Percentiles rank a stretch among this genome's conserved stretches.
phyloP scores from a whole-genome alignment of 2,329 filamentous ascomycete species.

The Colletotrichum sp. region DNA sequence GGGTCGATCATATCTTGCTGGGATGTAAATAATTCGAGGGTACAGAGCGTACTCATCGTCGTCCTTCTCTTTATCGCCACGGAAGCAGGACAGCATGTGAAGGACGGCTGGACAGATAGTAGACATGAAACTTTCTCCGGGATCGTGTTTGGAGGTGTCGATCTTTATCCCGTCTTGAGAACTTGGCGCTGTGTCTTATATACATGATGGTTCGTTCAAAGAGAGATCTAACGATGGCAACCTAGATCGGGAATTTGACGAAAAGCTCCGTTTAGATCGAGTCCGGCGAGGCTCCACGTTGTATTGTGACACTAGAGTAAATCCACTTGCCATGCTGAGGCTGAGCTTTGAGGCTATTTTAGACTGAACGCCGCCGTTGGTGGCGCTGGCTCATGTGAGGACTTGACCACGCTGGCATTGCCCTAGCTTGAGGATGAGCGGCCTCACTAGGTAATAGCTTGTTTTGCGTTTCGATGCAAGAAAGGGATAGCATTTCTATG shows the following conservation, averaged over 20 bases:
- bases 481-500: background rate
- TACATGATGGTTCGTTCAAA: background rate
- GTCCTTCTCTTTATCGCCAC: background rate
- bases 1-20: background rate
- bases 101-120: background rate
- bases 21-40: background rate
- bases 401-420: background rate
- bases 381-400: background rate
- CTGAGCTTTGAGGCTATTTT: background rate
- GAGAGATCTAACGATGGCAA: background rate
- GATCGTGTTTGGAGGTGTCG: background rate
- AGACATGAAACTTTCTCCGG: background rate
- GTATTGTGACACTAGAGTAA: background rate
- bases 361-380: background rate
- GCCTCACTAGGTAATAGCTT: background rate
- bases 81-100: background rate
- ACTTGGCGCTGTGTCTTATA: background rate
- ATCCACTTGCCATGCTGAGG: background rate
- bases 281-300: background rate
- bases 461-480: background rate
- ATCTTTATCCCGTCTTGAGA: background rate
- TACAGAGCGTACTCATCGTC: background rate
- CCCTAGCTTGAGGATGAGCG: background rate
- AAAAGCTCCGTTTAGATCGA: background rate
- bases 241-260: background rate